These are phyloP conservation scores for Trametes elegans DNA, from an alignment of 768 basidiomycete genomes.

Conservation along the genomic window DNA sequence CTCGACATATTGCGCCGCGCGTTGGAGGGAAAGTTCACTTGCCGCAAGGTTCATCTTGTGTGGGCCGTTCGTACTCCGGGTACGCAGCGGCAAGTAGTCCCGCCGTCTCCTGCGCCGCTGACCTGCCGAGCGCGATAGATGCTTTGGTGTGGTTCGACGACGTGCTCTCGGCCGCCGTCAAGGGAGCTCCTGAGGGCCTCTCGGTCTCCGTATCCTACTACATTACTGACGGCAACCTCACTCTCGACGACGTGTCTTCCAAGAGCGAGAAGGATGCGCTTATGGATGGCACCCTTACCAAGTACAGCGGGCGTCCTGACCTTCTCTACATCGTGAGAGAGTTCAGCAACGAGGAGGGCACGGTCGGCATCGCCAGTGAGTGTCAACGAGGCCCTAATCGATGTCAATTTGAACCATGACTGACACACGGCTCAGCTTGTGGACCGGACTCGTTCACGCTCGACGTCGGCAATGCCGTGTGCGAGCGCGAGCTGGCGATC, in stretches of 20 bases:
- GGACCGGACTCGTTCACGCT: conserved; percentile 31
- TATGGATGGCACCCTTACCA: conserved; percentile 18
- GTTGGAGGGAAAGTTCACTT: conserved; percentile 16
- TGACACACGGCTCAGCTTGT: conserved; percentile 26
- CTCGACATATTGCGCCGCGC: conserved; percentile 24
- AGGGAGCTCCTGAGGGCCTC: conserved; percentile 12
- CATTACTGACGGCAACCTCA: neutral
- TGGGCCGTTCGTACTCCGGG: conserved; percentile 23
- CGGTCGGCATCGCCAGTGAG: conserved; percentile 31
- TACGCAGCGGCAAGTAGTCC: too few relatives aligned
- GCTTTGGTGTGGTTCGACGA: conserved; percentile 24
- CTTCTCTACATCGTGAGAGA: neutral
- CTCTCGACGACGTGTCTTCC: conserved; percentile 23
- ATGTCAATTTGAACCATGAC: neutral
- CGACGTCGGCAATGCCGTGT: conserved; percentile 34
- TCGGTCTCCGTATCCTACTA: neutral
- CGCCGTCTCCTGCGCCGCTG: too few relatives aligned
- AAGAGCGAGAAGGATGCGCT: conserved; percentile 12
- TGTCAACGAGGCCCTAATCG: neutral
- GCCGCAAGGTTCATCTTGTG: conserved; percentile 27
- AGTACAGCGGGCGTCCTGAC: conserved; percentile 16
- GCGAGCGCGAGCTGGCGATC: conserved; percentile 31
- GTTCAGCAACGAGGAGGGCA: neutral
- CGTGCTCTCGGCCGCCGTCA: conserved; percentile 9
- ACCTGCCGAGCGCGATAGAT: too few relatives aligned